Evolutionary conservation across 2,329 filamentous ascomycete genomes (phyloP).

Genomic region (Parascedosporium putredinis): DNA sequence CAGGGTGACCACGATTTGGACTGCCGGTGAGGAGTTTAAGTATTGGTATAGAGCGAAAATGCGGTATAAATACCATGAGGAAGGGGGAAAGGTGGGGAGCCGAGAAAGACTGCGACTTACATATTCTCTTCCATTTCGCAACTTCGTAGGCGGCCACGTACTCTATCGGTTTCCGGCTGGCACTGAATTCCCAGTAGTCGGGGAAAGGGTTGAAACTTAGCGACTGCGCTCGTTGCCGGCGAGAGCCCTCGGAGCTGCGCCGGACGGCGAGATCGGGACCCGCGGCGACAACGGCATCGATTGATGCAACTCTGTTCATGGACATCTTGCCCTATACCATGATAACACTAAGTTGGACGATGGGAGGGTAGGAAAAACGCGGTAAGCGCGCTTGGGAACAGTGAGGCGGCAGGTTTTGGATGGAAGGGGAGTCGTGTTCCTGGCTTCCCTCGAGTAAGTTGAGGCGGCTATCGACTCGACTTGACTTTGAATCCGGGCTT

Average conservation of each 20-base stretch:
- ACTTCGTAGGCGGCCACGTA: constrained; percentile 44
- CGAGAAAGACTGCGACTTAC: constrained; percentile 26
- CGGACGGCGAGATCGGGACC: constrained; percentile 23
- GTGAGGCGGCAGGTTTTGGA: no score
- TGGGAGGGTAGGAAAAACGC: no score
- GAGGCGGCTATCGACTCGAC: no score
- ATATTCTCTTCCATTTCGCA: constrained; percentile 40
- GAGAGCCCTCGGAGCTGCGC: constrained; percentile 34
- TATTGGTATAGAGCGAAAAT: not conserved
- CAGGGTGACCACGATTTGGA: constrained; percentile 27
- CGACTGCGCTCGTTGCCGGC: constrained; percentile 29
- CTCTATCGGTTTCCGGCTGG: constrained; percentile 29
- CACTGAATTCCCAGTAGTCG: constrained; percentile 36
- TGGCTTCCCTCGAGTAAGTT: no score
- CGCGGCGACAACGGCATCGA: constrained; percentile 39
- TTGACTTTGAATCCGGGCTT: no score
- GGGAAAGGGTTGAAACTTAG: constrained; percentile 46
- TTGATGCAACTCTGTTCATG: constrained; percentile 39
- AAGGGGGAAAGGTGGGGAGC: not conserved
- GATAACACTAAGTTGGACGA: no score
- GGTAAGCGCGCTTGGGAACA: no score
- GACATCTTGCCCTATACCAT: constrained; percentile 32
- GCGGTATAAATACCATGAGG: not conserved
- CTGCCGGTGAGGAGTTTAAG: constrained; percentile 17
- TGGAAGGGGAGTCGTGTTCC: no score